Evolutionary conservation across 495 filamentous ascomycete genomes (phyloP).

Genomic region (Penicillium cinerascens): DNA sequence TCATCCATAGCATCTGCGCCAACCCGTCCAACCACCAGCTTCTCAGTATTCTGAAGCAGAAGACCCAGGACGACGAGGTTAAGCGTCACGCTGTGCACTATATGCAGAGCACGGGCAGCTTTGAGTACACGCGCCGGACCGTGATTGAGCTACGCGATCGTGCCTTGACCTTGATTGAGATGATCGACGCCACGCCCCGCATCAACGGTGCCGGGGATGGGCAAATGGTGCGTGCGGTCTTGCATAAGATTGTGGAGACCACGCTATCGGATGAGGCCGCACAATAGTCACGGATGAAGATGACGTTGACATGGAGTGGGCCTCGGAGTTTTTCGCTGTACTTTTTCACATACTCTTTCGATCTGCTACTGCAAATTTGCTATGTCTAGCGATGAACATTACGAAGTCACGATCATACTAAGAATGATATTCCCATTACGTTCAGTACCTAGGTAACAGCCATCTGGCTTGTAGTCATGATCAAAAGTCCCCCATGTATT

Average conservation of each 20-base stretch:
- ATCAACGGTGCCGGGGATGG: slow-evolving; percentile 33
- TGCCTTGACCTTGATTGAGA: slow-evolving; percentile 63
- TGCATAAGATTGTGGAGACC: slow-evolving; percentile 45
- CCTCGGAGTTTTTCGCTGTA: background rate
- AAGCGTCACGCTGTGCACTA: slow-evolving; percentile 90
- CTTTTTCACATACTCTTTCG: slow-evolving; percentile 7
- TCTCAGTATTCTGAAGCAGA: slow-evolving; percentile 88
- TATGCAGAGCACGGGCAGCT: slow-evolving; percentile 86
- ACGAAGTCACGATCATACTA: background rate
- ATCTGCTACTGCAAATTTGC: background rate
- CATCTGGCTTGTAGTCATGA: too few relatives aligned
- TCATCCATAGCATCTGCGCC: slow-evolving; percentile 89
- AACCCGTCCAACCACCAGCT: slow-evolving; percentile 77
- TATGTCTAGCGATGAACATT: background rate
- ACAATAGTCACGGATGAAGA: background rate
- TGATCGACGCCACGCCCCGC: slow-evolving; percentile 54
- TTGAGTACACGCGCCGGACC: slow-evolving; percentile 76
- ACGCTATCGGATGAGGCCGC: slow-evolving; percentile 31
- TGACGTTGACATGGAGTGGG: background rate
- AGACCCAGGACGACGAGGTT: slow-evolving; percentile 78
- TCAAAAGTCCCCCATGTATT: too few relatives aligned
- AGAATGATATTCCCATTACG: background rate
- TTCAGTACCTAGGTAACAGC: background rate
- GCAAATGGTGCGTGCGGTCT: slow-evolving; percentile 38
- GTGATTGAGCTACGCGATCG: slow-evolving; percentile 62